These are phyloP conservation scores for Microbotryomycetes sp. DNA, from an alignment of 1,284 basidiomycete genomes.

Conservation along the genomic window DNA sequence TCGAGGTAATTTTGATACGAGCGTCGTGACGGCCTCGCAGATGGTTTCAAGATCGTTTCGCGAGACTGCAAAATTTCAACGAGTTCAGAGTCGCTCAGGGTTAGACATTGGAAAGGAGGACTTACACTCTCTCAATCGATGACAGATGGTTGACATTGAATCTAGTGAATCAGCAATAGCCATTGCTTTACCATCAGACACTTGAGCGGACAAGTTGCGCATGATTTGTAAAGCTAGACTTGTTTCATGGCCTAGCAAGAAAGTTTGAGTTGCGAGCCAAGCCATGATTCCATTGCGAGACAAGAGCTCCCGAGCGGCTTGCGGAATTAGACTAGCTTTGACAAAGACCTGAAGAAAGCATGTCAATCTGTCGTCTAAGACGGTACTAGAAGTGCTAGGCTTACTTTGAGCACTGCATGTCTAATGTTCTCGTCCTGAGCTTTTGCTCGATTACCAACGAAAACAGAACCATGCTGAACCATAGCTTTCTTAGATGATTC, in stretches of 20 bases:
- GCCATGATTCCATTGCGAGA: conserved; percentile 22
- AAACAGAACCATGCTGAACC: too few relatives aligned
- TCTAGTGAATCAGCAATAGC: background rate
- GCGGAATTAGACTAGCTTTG: conserved; percentile 21
- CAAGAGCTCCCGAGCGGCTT: conserved; percentile 37
- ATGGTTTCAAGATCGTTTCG: background rate
- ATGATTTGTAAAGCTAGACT: conserved; percentile 11
- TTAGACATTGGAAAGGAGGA: background rate
- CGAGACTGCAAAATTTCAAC: background rate
- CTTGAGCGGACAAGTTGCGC: conserved; percentile 1
- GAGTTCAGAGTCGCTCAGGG: background rate
- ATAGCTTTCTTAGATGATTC: conserved; percentile 4
- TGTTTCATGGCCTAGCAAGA: conserved; percentile 19
- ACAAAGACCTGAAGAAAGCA: conserved; percentile 25
- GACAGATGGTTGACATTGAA: background rate
- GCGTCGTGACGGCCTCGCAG: background rate
- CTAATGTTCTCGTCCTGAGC: background rate
- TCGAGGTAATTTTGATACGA: background rate
- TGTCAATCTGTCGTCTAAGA: too few relatives aligned
- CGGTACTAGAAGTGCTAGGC: too few relatives aligned
- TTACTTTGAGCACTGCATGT: background rate
- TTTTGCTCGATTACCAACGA: background rate
- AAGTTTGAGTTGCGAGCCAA: conserved; percentile 18
- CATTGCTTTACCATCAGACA: background rate
- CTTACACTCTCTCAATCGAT: background rate